Base-by-base conservation (phyloP, 208 protist genomes). In the Trypanosoma cruzi region DNA sequence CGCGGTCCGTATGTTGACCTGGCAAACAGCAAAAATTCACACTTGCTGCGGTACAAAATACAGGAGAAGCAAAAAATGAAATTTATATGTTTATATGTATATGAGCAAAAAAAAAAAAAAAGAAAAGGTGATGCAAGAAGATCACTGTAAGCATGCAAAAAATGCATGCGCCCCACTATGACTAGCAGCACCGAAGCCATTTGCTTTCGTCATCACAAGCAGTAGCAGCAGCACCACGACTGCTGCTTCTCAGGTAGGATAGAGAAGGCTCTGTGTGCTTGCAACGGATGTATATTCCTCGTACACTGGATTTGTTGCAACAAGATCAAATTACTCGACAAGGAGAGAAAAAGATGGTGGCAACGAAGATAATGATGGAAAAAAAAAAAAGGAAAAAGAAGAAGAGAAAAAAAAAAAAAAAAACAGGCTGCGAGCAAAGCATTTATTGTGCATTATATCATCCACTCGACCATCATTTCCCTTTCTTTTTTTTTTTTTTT, bases 261-360 rank as follows among this genome's bases (percentile, higher is more conserved):
- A 44, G 40, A 44, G 13, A 44, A 44, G 40, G 10, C 13, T 44
- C 1, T 16, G 40, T 44, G 11, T 14, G 40, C 40, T 16, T 44
- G 40, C 18, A 44, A 44, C n/a, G n/a, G n/a, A n/a, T n/a, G n/a
- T n/a, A n/a, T n/a, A 10, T 57, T 4, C 16, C 1, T 36, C 26
- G 3, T 57, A 29, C 46, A 37, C 60, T 55, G n/a, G 32, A 65
- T n/a, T 52, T 11, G 16, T 28, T 44, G 34, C 28, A 59, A 42
- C 3, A 46, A n/a, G 29, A 58, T 18, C 62, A 67, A 67, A 14
- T 67, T 67, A 67, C 48, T 67, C 62, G 62, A 48, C 37, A 58
- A 36, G 37, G 60, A 56, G 29, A 65, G 6, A 5, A 42, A 42
- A 54, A 8, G 55, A 42, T 18, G 20, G 14, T 5, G 24, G 42